Conservation (phyloP, 2,329 filamentous ascomycete genomes). For the Tolypocladium inflatum region DNA sequence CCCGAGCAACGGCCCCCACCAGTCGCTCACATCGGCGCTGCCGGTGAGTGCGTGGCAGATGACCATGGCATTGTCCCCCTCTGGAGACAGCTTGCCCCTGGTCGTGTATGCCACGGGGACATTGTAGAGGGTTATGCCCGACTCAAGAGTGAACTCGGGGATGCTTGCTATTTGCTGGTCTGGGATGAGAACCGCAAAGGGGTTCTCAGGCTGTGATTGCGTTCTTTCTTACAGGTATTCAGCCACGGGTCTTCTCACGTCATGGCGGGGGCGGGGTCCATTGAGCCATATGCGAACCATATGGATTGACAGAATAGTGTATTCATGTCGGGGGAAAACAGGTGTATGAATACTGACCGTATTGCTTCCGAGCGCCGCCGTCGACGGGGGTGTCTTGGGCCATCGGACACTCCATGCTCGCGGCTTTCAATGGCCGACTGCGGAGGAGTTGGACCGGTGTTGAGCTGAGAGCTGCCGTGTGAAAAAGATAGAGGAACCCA, state of each 20-base stretch:
- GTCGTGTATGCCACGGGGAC: constrained; percentile 61
- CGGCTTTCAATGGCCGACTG: not conserved
- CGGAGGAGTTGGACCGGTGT: not conserved
- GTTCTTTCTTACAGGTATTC: constrained; percentile 59
- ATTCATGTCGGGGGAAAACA: not conserved
- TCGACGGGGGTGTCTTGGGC: constrained; percentile 10
- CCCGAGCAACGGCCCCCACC: constrained; percentile 79
- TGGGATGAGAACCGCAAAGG: constrained; percentile 75
- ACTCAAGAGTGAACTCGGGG: constrained; percentile 87
- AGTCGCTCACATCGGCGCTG: constrained; percentile 75
- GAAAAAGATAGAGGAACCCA: no score
- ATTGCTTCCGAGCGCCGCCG: constrained; percentile 11
- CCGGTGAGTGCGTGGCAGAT: constrained; percentile 81
- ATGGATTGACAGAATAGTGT: not conserved
- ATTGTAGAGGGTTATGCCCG: constrained; percentile 74
- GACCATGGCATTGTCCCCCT: constrained; percentile 59
- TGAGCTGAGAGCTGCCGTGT: not conserved
- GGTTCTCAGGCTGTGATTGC: constrained; percentile 75
- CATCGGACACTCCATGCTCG: constrained; percentile 8
- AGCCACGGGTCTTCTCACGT: constrained; percentile 36
- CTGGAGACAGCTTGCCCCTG: constrained; percentile 48
- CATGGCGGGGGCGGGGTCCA: not conserved
- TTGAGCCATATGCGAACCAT: not conserved
- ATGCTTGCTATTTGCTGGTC: constrained; percentile 82
- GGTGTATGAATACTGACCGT: constrained; percentile 16